These are phyloP conservation scores for Penicillium macrosclerotiorum DNA, from an alignment of 495 filamentous ascomycete species.

Conservation along the genomic window DNA sequence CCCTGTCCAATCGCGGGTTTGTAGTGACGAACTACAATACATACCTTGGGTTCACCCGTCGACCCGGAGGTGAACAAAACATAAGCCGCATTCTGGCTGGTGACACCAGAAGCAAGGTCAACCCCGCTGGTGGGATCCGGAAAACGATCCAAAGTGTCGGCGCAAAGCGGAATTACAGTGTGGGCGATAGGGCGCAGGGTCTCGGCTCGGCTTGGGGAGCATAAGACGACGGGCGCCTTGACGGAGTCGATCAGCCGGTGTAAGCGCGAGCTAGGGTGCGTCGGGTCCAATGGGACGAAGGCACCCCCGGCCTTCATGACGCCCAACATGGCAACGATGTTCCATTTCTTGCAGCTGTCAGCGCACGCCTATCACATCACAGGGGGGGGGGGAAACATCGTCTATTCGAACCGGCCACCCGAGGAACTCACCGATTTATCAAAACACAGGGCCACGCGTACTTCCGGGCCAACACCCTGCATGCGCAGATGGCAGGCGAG, in stretches of 20 bases:
- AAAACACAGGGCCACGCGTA: conserved; percentile 53
- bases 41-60: conserved; percentile 51
- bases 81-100: conserved; percentile 39
- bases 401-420: neutral
- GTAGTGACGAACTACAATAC: too few species aligned
- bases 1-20: too few species aligned
- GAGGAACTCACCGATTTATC: conserved; percentile 55
- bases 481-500: conserved; percentile 46
- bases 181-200: conserved; percentile 27
- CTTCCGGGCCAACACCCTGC: conserved; percentile 48
- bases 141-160: conserved; percentile 27
- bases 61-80: conserved; percentile 51
- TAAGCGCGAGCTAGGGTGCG: conserved; percentile 53
- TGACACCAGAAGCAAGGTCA: conserved; percentile 29
- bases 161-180: conserved; percentile 37
- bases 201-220: conserved; percentile 42
- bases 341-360: conserved; percentile 45
- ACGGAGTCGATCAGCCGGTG: conserved; percentile 40
- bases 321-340: conserved; percentile 53
- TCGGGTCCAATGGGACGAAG: conserved; percentile 58
- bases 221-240: conserved; percentile 48
- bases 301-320: conserved; percentile 60
- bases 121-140: conserved; percentile 15
- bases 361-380: neutral
- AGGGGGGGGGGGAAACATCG: too few species aligned